A percentile compares a stretch with the other conserved stretches of the same genome.
These are phyloP conservation scores for Biscogniauxia mediterranea DNA, from an alignment of 2,329 filamentous ascomycete species.

Conservation along the genomic window DNA sequence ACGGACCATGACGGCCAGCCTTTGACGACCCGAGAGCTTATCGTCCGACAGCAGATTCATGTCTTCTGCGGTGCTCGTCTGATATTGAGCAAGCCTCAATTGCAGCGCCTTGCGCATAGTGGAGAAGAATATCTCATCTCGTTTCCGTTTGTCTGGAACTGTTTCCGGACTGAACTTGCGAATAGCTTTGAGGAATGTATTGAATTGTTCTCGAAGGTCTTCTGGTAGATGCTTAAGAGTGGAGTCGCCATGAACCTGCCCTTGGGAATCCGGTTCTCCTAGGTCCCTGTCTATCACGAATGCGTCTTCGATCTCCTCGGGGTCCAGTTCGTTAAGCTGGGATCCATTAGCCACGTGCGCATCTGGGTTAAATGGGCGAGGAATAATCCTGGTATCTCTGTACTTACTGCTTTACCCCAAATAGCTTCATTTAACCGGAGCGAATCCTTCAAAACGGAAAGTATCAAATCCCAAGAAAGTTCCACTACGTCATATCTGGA, in stretches of 20 bases:
- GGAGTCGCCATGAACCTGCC: conserved; percentile 40
- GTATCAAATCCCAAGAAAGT: conserved; percentile 61
- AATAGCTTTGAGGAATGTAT: conserved; percentile 47
- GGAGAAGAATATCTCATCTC: conserved; percentile 45
- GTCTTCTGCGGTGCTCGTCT: conserved; percentile 42
- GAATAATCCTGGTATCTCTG: not conserved
- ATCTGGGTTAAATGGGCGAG: not conserved
- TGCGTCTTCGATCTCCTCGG: conserved; percentile 69
- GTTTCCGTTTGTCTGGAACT: conserved; percentile 48
- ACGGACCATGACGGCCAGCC: conserved; percentile 66
- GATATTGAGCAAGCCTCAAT: conserved; percentile 40
- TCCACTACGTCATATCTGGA: conserved; percentile 80
- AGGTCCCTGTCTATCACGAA: conserved; percentile 65
- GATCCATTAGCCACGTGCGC: conserved; percentile 21
- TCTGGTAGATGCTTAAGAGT: conserved; percentile 44
- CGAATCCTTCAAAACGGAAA: conserved; percentile 41
- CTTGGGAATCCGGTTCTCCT: conserved; percentile 50
- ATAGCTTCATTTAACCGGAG: conserved; percentile 38
- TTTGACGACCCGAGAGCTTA: conserved; percentile 36
- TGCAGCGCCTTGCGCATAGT: conserved; percentile 41
- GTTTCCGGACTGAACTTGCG: conserved; percentile 43
- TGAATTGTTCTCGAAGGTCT: conserved; percentile 52
- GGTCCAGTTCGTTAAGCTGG: conserved; percentile 50
- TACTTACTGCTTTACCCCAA: conserved; percentile 44
- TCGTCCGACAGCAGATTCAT: conserved; percentile 34